Percentiles rank a stretch among this genome's conserved stretches.
phyloP scores from a whole-genome alignment of 805 yeast genomes.

The Candida silvicultrix region DNA sequence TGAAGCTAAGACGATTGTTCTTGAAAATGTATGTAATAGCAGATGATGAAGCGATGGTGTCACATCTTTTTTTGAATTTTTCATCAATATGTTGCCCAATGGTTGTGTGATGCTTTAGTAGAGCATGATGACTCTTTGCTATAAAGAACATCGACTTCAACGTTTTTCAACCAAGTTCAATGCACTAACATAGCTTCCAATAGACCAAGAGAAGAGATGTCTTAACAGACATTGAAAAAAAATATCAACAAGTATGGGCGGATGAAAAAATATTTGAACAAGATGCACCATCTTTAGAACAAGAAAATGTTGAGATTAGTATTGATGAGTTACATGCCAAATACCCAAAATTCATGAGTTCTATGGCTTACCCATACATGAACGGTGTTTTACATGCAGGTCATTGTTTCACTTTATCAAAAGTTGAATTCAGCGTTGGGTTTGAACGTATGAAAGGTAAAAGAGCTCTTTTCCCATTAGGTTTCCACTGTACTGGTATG shows the following conservation, averaged over 20 bases:
- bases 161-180: too few species aligned
- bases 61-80: background rate
- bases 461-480: slow-evolving; percentile 88
- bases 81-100: background rate
- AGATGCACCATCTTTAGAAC: slow-evolving; percentile 78
- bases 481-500: slow-evolving; percentile 99
- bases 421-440: slow-evolving; percentile 87
- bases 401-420: slow-evolving; percentile 90
- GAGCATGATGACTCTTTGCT: background rate
- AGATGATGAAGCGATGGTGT: background rate
- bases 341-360: slow-evolving; percentile 81
- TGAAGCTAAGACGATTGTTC: slow-evolving; percentile 30
- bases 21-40: slow-evolving; percentile 30
- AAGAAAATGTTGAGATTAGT: slow-evolving; percentile 45
- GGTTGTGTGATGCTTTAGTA: background rate
- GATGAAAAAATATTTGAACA: slow-evolving; percentile 82
- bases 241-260: slow-evolving; percentile 82
- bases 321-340: slow-evolving; percentile 68
- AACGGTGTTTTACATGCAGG: slow-evolving; percentile 98
- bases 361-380: slow-evolving; percentile 99
- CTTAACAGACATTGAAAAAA: slow-evolving; percentile 79
- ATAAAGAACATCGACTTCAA: background rate
- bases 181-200: slow-evolving; percentile 9
- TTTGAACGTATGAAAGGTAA: slow-evolving; percentile 94
- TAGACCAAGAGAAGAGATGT: slow-evolving; percentile 94